These are phyloP conservation scores for Paramyrothecium roridum DNA, from an alignment of 2,329 filamentous ascomycete genomes.

Conservation along the genomic window DNA sequence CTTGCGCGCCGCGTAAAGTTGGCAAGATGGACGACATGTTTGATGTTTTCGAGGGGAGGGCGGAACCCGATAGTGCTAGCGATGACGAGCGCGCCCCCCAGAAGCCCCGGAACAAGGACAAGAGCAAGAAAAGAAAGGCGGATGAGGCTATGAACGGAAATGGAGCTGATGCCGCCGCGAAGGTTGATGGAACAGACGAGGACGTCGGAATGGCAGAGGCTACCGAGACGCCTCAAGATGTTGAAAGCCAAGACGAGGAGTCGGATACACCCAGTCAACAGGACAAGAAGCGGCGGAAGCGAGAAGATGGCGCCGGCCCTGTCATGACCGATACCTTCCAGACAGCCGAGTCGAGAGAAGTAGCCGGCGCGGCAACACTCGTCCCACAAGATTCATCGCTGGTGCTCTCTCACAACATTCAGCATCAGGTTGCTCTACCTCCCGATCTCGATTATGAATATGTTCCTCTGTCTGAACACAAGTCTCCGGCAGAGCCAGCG, in stretches of 20 bases:
- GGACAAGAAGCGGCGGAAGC: slow-evolving; percentile 62
- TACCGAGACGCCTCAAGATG: slow-evolving; percentile 34
- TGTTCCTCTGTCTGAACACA: slow-evolving; percentile 91
- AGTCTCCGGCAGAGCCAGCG: slow-evolving; percentile 82
- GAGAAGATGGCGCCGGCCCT: slow-evolving; percentile 64
- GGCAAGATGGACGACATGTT: slow-evolving; percentile 73
- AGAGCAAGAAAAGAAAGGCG: slow-evolving; percentile 81
- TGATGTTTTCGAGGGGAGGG: slow-evolving; percentile 72
- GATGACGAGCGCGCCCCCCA: slow-evolving; percentile 43
- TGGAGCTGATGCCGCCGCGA: slow-evolving; percentile 1
- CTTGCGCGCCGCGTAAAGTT: neutral
- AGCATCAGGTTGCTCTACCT: slow-evolving; percentile 93
- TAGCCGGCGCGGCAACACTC: slow-evolving; percentile 74
- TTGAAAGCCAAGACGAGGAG: slow-evolving; percentile 28
- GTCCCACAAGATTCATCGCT: slow-evolving; percentile 66
- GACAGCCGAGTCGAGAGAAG: slow-evolving; percentile 88
- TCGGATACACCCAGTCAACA: slow-evolving; percentile 46
- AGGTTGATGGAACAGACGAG: slow-evolving; percentile 13
- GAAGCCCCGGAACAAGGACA: slow-evolving; percentile 52
- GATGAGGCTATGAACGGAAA: slow-evolving; percentile 70
- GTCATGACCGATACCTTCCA: slow-evolving; percentile 92
- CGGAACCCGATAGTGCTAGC: slow-evolving; percentile 33
- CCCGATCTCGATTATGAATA: slow-evolving; percentile 94
- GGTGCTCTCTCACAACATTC: slow-evolving; percentile 92
- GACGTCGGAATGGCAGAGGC: slow-evolving; percentile 37